Base-by-base conservation (phyloP, 139 green algal species). In the Marvania coccoides region DNA sequence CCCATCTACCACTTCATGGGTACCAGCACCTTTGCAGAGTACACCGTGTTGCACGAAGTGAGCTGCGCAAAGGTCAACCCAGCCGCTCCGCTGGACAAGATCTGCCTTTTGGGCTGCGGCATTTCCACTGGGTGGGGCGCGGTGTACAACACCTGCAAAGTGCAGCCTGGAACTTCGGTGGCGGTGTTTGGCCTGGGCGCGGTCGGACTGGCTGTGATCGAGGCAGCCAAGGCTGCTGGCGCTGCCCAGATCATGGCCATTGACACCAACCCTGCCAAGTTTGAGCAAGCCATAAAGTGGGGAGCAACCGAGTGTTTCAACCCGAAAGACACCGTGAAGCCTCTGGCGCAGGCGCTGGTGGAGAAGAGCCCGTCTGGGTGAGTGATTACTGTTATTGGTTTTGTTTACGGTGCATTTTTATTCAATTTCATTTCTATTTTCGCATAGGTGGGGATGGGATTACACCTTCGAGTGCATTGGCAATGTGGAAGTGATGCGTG, bases 1-100 rank as follows among this genome's bases (percentile, higher is more conserved):
- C 82, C 83, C 35, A 87, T 99, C 51, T 98, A 84, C 73, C 95
- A 99, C 81, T 99, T 99, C 80, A 99, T 99, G 94, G 95, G 95
- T 61, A 98, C 91, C 47, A 91, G 75, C 54, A 99, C 95, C 19
- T 99, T 99, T 53, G 39, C 62, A 60, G 85, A 99, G 84, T 99
- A 98, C 84, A 96, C 94, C 0, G 95, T 99, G 29, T 78, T 98
- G 28, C 90, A 97, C 60, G 93, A 97, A 68, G 81, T 89, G 70
- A 84, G 65, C 23, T 84, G 94, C 24, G 89, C 89, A 28, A 91
- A 93, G 70, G 78, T 96, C 10, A 59, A 80, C 48, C 54, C 71
- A 29, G 60, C 76, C 24, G 87, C 87, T 24, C 84, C 84, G 0
- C 75, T 95, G 56, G 87, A 94, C 30, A 88, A 85, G 75, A 81